phyloP scores from a whole-genome alignment of 768 basidiomycete species.

The Mycena pura region DNA sequence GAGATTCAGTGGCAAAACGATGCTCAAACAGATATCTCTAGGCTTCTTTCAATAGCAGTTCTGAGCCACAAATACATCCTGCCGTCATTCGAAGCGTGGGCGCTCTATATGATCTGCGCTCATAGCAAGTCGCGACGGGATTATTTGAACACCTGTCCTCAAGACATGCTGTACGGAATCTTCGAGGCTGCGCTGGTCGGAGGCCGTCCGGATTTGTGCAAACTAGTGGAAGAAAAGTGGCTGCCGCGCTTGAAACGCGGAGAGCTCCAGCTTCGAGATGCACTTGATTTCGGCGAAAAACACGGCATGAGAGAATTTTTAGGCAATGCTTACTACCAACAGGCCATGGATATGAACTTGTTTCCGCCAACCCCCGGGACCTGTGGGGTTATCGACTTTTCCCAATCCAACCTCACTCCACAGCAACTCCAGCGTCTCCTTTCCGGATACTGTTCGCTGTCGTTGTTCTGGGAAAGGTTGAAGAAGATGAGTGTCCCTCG shows the following conservation, averaged over 20 bases:
- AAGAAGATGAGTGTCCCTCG: no score
- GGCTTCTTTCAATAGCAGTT: no score
- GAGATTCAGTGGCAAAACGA: no score
- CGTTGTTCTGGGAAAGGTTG: constrained; percentile 4
- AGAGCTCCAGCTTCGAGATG: constrained; percentile 6
- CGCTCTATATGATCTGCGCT: no score
- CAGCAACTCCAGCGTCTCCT: constrained; percentile 1
- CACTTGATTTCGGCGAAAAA: constrained; percentile 16
- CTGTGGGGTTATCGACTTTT: not conserved
- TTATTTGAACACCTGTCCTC: no score
- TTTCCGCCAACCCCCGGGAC: not conserved
- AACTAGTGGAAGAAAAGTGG: constrained; percentile 9
- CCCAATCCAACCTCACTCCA: not conserved
- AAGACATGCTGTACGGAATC: no score
- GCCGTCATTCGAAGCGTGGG: no score
- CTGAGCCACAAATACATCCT: no score
- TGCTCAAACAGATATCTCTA: no score
- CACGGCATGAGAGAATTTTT: not conserved
- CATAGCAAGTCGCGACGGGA: no score
- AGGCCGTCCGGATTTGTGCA: no score
- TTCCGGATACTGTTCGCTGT: constrained; percentile 6
- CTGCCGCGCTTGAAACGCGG: not conserved
- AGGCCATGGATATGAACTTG: not conserved
- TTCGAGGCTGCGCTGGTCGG: no score
- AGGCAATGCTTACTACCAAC: constrained; percentile 9